phyloP scores from a whole-genome alignment of 768 basidiomycete species.

The Megacollybia marginata region DNA sequence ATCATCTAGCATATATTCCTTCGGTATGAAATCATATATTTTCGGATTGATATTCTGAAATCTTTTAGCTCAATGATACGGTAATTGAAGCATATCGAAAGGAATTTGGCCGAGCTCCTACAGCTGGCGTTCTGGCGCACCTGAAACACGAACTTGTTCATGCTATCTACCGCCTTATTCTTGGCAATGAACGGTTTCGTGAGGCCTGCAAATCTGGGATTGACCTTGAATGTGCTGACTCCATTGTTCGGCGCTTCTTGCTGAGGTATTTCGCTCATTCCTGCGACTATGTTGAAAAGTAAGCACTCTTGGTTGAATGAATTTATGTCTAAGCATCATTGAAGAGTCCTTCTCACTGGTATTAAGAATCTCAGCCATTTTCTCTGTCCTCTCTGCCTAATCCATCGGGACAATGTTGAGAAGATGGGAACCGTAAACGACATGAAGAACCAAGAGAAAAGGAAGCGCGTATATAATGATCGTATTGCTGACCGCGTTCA shows the following conservation, averaged over 20 bases:
- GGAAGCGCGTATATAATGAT: background rate
- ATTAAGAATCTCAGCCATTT: constrained; percentile 12
- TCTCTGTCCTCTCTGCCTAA: constrained; percentile 14
- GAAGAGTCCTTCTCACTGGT: constrained; percentile 11
- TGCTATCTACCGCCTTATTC: constrained; percentile 8
- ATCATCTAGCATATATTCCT: constrained; percentile 17
- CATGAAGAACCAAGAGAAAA: background rate
- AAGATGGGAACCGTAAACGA: constrained; percentile 7
- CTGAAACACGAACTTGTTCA: constrained; percentile 14
- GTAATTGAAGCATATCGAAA: constrained; percentile 10
- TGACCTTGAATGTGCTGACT: constrained; percentile 8
- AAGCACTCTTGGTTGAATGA: background rate
- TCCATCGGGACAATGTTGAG: constrained; percentile 3
- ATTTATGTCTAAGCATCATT: background rate
- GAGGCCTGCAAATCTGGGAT: constrained; percentile 11
- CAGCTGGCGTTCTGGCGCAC: constrained; percentile 5
- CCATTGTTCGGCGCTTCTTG: constrained; percentile 4
- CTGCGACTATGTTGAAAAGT: constrained; percentile 20
- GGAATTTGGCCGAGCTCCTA: background rate
- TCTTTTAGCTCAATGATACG: constrained; percentile 8
- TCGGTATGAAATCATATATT: constrained; percentile 1
- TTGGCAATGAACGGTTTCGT: constrained; percentile 9
- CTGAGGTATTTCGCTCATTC: constrained; percentile 10
- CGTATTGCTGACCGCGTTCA: background rate
- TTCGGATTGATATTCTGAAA: background rate